A percentile compares a stretch with the other conserved stretches of the same genome.
These are phyloP conservation scores for Geotrichum siamense DNA, from an alignment of 1,139 yeast genomes.

Conservation along the genomic window DNA sequence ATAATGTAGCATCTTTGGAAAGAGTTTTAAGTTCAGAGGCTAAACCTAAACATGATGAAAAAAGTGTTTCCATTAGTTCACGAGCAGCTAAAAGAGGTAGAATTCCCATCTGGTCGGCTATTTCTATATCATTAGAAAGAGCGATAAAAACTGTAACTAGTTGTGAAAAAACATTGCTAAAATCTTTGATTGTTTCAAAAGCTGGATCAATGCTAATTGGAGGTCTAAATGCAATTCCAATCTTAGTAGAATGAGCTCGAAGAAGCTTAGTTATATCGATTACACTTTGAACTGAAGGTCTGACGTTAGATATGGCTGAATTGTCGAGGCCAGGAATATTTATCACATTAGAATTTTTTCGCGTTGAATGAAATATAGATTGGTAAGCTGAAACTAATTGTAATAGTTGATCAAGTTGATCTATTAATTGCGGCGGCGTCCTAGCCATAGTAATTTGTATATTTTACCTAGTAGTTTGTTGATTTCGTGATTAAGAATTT, in stretches of 20 bases:
- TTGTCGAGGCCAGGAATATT: conserved; percentile 1
- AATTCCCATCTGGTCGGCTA: conserved; percentile 7
- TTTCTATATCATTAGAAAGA: conserved; percentile 4
- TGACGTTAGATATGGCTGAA: conserved; percentile 24
- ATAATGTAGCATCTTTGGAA: background rate
- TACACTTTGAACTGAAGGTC: conserved; percentile 42
- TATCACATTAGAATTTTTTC: conserved; percentile 4
- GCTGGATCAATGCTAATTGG: conserved; percentile 48
- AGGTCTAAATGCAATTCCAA: conserved; percentile 69
- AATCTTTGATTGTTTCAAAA: conserved; percentile 45
- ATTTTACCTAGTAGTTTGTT: too few relatives aligned
- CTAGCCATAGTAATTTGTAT: background rate
- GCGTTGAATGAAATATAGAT: conserved; percentile 4
- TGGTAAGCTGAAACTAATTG: conserved; percentile 2
- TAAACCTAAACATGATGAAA: conserved; percentile 8
- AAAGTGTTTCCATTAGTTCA: conserved; percentile 6
- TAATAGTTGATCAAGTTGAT: conserved; percentile 5
- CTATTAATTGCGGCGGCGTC: conserved; percentile 3
- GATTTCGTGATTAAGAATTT: too few relatives aligned
- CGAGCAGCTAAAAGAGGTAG: conserved; percentile 5
- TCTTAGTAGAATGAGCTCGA: conserved; percentile 73
- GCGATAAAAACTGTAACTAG: conserved; percentile 18
- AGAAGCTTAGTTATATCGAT: conserved; percentile 51
- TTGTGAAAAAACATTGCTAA: conserved; percentile 35
- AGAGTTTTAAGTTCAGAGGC: conserved; percentile 8